phyloP scores from a whole-genome alignment of 441 rosid genomes.

The Syzygium malaccense region DNA sequence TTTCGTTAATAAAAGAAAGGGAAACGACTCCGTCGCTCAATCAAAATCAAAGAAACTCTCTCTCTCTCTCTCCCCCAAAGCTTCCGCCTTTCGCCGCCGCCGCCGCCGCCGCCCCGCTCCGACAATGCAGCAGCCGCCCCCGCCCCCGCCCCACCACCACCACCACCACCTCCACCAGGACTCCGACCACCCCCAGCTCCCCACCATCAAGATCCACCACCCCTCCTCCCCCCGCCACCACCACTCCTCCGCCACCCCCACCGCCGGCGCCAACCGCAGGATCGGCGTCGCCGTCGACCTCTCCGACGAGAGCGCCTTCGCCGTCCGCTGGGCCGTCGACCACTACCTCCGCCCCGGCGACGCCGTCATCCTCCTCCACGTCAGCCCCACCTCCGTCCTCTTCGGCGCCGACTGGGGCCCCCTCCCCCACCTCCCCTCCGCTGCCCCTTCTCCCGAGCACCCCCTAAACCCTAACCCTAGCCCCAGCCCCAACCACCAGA shows the following conservation, averaged over 20 bases:
- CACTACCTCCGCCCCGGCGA: conserved; percentile 87
- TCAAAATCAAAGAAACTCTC: not conserved
- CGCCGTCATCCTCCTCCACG: conserved; percentile 82
- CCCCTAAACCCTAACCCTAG: not conserved
- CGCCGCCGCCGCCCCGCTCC: not conserved
- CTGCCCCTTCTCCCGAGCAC: not conserved
- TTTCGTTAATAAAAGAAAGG: not conserved
- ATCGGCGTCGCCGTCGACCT: conserved; percentile 86
- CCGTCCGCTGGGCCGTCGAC: conserved; percentile 77
- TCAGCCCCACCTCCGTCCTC: conserved; percentile 78
- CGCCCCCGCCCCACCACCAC: not conserved
- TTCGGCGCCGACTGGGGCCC: conserved; percentile 97
- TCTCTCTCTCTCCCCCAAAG: no score
- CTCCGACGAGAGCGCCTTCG: conserved; percentile 69
- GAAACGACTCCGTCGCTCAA: not conserved
- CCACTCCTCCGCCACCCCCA: conserved; percentile 20
- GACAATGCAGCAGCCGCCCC: not conserved
- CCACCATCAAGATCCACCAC: conserved; percentile 19
- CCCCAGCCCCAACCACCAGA: not conserved
- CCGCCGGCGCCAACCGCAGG: conserved; percentile 65
- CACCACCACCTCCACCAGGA: not conserved
- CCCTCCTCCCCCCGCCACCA: conserved; percentile 17
- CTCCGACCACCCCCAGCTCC: conserved; percentile 8
- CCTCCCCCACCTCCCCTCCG: conserved; percentile 32
- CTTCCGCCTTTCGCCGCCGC: not conserved